Evolutionary conservation across 2,329 filamentous ascomycete genomes (phyloP), one percentile per base, ranked within the genome.

Genomic region (Clarireedia hainanense): DNA sequence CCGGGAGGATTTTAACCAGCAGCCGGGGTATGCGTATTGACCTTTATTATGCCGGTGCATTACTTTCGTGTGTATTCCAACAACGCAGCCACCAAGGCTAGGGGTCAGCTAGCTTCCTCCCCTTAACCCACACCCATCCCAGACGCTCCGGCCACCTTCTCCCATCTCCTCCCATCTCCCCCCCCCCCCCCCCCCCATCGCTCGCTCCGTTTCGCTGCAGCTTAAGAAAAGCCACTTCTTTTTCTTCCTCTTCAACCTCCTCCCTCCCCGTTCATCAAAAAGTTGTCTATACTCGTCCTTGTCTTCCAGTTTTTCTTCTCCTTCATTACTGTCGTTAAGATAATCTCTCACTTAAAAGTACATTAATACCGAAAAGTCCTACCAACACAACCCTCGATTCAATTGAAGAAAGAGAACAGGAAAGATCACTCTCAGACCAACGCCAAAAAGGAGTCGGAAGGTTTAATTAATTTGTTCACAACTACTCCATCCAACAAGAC

Each of bases 321-420:
- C 52, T 55, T 55, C 47, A 55, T 37, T 6, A 55, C 53, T 55
- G 47, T 55, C 53, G 53, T 55, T 55, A 55, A 55, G 47, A 54
- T 54, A 39, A 30, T 27, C n/a, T 39, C 27, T 34, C 47, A 7
- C 26, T 24, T 20, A 20, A 42, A 24, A 24, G 15, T 45, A 52
- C 30, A 52, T 47, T 52, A 52, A 52, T 52, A 47, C 20, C 50
- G 24, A 23, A 51, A 12, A 45, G 15, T 26, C 17, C 12, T 39
- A 20, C 43, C 10, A 4, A 24, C 23, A n/a, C 3, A 17, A 1
- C 1, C n/a, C n/a, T n/a, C n/a, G n/a, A 30, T 3, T 20, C 20
- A 20, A 20, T 20, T 20, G 20, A 23, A 47, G 17, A 17, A 7
- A 52, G 12, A 24, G 36, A 30, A 30, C 27, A 30, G 27, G 20